Evolutionary conservation across 2,329 filamentous ascomycete species (phyloP), one percentile per base, ranked within the genome.

Genomic region (Whalleya microplaca): DNA sequence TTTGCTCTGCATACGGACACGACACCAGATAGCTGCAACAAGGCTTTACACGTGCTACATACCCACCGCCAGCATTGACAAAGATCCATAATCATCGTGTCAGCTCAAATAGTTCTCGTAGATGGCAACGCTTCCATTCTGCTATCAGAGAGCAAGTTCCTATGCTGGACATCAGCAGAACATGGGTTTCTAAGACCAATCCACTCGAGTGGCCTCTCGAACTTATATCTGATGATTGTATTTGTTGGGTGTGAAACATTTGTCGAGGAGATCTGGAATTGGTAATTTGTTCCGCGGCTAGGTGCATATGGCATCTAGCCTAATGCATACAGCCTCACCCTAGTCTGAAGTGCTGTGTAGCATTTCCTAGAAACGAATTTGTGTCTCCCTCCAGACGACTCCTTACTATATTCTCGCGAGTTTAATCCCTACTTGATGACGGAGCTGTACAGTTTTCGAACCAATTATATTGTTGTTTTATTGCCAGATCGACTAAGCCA

Each of bases 291-390:
- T 21, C 16, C 29, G 55, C 52, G 62, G 59, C 12, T 60, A 52
- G 40, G 42, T 52, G 50, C 63, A 43, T 55, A 48, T 65, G 51
- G 23, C 59, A 63, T 50, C 49, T 61, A 66, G 53, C 37, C 51
- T 45, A 41, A 56, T 51, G 57, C 52, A 65, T 62, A 58, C 48
- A 60, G 56, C 62, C 62, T 64, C 58, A 43, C 52, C 32, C 46
- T 47, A 53, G 48, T 53, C 32, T 48, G 18, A 62, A 54, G 21
- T 40, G 21, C 21, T 23, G 47, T 59, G 48, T 46, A 52, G 52
- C 54, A 29, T 20, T 16, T n/a, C n/a, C n/a, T 27, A 6, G 19
- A 16, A 27, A 21, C 40, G 42, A 42, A 41, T n/a, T 45, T 47
- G 32, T 37, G 32, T 16, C 32, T 37, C 10, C 32, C 6, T 14